These are phyloP conservation scores for Raddia distichophylla DNA, from an alignment of 176 grass and related monocot genomes.

Conservation along the genomic window DNA sequence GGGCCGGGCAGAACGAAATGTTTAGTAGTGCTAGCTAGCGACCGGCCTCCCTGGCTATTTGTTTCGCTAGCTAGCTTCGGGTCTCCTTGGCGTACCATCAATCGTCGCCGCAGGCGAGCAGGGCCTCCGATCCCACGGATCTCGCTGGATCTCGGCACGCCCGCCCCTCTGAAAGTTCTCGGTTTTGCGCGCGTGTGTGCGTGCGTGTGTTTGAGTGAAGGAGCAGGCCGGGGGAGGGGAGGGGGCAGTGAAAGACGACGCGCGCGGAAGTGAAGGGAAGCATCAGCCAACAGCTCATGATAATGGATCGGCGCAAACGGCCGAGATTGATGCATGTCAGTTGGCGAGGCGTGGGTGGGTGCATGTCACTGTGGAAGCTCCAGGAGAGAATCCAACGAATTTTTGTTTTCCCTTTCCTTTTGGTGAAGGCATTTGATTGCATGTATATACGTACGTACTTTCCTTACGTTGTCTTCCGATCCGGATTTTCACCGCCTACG, in stretches of 20 bases:
- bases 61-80: no score
- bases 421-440: no score
- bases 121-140: neutral
- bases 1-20: no score
- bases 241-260: neutral
- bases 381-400: slow-evolving; percentile 23
- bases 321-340: slow-evolving; percentile 18
- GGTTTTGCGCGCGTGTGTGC: neutral
- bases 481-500: no score
- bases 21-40: no score
- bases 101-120: neutral
- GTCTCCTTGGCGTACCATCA: neutral
- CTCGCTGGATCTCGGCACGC: no score
- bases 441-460: no score
- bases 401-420: neutral
- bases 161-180: neutral
- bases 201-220: neutral
- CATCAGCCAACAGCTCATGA: neutral
- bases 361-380: neutral
- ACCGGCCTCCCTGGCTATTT: no score
- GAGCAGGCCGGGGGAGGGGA: no score
- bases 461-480: no score
- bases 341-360: neutral
- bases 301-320: neutral
- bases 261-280: no score